Base-by-base conservation (phyloP, 139 green algal species). In the Tetradesmus obliquus region DNA sequence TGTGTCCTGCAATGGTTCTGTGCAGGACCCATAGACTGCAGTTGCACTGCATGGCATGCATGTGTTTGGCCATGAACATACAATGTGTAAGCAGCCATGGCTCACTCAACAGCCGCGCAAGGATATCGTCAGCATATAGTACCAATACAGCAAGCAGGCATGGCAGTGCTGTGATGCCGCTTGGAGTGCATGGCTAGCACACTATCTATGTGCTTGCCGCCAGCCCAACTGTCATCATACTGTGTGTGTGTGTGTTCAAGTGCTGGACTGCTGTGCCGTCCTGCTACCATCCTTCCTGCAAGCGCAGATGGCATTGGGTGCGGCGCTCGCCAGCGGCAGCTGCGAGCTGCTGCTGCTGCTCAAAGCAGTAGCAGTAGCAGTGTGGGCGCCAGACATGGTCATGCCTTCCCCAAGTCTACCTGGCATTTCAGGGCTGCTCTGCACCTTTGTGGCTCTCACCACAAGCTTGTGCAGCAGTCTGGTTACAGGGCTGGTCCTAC, bases 331-430 rank as follows among this genome's bases (percentile, higher is more conserved):
- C 7, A 88, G 76, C 84, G 24, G 84, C 2, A 24, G 89, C 17
- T 80, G 92, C 57, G 88, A 96, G 90, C 76, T 95, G 22, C 82
- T 95, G 19, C 90, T 97, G 82, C 87, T 97, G 71, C 91, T 55
- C 82, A 97, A 97, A 74, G 93, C 94, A 45, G 93, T 97, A 0
- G 82, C 84, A 7, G 95, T 95, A 12, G 95, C 95, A 53, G 88
- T 97, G 13, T 62, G 93, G 10, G 94, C 90, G 1, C 84, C 94
- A n/a, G 94, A 95, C 1, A 54, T 62, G 60, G 24, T 96, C 3
- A 32, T 92, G 45, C 95, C 95, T 5, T 69, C 89, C 55, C 51
- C 51, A 1, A 32, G 88, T 0, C 32, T 51, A 0, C 71, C 71
- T 0, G 58, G 55, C 19, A 24, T 66, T 24, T 88, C 45, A 9